These are phyloP conservation scores for Clonostachys chloroleuca DNA, from an alignment of 2,329 filamentous ascomycete genomes.

Conservation along the genomic window DNA sequence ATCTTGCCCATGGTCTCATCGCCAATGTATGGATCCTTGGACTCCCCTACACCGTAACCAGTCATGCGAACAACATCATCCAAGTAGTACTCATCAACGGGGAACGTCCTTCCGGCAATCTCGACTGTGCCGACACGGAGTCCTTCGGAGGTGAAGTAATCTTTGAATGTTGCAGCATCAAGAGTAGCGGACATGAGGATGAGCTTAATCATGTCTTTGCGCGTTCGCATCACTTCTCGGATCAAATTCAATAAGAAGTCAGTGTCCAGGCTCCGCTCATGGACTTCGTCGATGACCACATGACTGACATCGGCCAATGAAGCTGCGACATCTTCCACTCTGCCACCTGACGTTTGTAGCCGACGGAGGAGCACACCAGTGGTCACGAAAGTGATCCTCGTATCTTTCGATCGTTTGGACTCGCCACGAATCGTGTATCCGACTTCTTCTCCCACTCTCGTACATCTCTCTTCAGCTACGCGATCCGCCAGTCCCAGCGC, in stretches of 20 bases:
- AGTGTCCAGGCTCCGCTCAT: slow-evolving; percentile 91
- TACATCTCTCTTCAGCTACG: slow-evolving; percentile 87
- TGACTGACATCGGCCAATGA: slow-evolving; percentile 89
- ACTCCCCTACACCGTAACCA: slow-evolving; percentile 56
- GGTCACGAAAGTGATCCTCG: slow-evolving; percentile 92
- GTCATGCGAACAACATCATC: slow-evolving; percentile 83
- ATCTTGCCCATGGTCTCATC: slow-evolving; percentile 61
- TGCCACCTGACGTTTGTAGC: slow-evolving; percentile 84
- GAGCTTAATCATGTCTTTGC: slow-evolving; percentile 79
- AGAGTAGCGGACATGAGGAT: slow-evolving; percentile 96
- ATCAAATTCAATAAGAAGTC: slow-evolving; percentile 89
- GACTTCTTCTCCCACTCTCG: slow-evolving; percentile 77
- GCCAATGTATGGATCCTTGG: slow-evolving; percentile 37
- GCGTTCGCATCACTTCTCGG: slow-evolving; percentile 70
- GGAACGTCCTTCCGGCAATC: slow-evolving; percentile 84
- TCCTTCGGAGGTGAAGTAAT: slow-evolving; percentile 72
- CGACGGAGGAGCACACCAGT: slow-evolving; percentile 88
- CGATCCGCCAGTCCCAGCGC: slow-evolving; percentile 91
- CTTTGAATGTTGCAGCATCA: slow-evolving; percentile 78
- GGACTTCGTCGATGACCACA: slow-evolving; percentile 93
- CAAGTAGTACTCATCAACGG: slow-evolving; percentile 84
- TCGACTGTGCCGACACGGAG: slow-evolving; percentile 74
- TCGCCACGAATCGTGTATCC: slow-evolving; percentile 92
- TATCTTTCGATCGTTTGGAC: slow-evolving; percentile 67
- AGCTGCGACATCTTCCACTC: slow-evolving; percentile 72